Percentiles rank a stretch among this genome's conserved stretches.
Conservation (phyloP, 2,329 filamentous ascomycete genomes). For the Thermoascus crustaceus region DNA sequence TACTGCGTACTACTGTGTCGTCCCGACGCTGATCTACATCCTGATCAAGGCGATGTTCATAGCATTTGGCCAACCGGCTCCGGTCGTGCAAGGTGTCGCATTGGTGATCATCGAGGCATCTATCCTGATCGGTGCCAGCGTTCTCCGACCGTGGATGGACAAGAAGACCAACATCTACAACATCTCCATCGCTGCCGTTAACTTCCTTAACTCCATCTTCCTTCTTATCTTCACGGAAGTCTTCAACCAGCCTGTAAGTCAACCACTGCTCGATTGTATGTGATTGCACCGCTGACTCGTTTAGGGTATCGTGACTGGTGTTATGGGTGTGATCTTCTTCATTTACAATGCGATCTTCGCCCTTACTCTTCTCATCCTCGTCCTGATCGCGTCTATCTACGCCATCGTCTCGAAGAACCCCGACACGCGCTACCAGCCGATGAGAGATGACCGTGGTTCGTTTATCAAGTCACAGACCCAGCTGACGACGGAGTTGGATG, state of each 20-base stretch:
- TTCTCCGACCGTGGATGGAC: slow-evolving; percentile 94
- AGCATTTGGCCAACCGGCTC: slow-evolving; percentile 64
- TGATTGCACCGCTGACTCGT: slow-evolving; percentile 7
- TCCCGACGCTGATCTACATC: slow-evolving; percentile 68
- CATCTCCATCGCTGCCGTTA: slow-evolving; percentile 80
- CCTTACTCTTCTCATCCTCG: slow-evolving; percentile 71
- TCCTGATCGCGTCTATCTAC: slow-evolving; percentile 68
- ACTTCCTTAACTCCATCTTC: slow-evolving; percentile 86
- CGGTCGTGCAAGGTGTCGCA: slow-evolving; percentile 68
- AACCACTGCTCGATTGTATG: neutral
- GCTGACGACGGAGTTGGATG: slow-evolving; percentile 79
- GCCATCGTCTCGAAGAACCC: slow-evolving; percentile 88
- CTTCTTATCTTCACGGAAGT: slow-evolving; percentile 80
- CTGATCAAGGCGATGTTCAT: slow-evolving; percentile 87
- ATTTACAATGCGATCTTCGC: slow-evolving; percentile 78
- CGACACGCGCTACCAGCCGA: slow-evolving; percentile 88
- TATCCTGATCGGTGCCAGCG: slow-evolving; percentile 67
- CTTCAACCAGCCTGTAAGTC: slow-evolving; percentile 67
- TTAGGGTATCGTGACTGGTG: slow-evolving; percentile 68
- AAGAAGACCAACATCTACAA: slow-evolving; percentile 97
- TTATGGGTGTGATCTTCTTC: slow-evolving; percentile 85
- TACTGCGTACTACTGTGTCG: slow-evolving; percentile 90
- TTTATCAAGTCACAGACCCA: slow-evolving; percentile 96
- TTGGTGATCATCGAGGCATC: slow-evolving; percentile 74
- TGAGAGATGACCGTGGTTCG: slow-evolving; percentile 90